A percentile compares a stretch with the other conserved stretches of the same genome.
Conservation (phyloP, 148 eudicot species). For the Diospyros kaki region DNA sequence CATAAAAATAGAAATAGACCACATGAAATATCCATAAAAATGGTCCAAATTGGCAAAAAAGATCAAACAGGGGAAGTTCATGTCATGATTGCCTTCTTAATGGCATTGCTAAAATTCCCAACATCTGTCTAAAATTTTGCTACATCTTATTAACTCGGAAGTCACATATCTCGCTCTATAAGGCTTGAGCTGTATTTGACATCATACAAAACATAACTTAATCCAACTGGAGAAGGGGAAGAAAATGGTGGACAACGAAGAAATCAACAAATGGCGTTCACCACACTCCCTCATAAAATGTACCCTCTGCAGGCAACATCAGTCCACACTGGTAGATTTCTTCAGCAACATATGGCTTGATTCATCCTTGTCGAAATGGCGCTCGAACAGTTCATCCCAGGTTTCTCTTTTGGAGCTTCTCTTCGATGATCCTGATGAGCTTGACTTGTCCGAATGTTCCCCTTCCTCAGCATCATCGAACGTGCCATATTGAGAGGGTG, state of each 20-base stretch:
- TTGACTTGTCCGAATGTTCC: conserved; percentile 36
- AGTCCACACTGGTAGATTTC: conserved; percentile 19
- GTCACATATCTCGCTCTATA: not conserved
- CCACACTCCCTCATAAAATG: not conserved
- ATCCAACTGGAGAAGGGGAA: not conserved
- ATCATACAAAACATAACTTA: not conserved
- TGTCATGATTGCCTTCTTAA: no score
- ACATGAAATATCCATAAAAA: no score
- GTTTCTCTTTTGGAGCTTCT: conserved; percentile 39
- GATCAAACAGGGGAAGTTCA: no score
- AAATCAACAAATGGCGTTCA: conserved; percentile 1
- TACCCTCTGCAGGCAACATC: not conserved
- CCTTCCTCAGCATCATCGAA: conserved; percentile 47
- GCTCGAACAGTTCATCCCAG: conserved; percentile 76
- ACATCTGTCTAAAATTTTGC: no score
- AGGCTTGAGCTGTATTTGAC: not conserved
- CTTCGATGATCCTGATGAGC: conserved; percentile 36
- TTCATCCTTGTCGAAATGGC: conserved; percentile 72
- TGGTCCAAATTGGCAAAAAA: no score
- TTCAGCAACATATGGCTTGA: conserved; percentile 54
- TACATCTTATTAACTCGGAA: no score
- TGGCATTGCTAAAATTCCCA: no score
- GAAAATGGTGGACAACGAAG: not conserved
- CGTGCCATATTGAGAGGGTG: conserved; percentile 72
- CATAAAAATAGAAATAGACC: no score